Base-by-base conservation (phyloP, 805 yeast genomes). In the Candida krabiensis region DNA sequence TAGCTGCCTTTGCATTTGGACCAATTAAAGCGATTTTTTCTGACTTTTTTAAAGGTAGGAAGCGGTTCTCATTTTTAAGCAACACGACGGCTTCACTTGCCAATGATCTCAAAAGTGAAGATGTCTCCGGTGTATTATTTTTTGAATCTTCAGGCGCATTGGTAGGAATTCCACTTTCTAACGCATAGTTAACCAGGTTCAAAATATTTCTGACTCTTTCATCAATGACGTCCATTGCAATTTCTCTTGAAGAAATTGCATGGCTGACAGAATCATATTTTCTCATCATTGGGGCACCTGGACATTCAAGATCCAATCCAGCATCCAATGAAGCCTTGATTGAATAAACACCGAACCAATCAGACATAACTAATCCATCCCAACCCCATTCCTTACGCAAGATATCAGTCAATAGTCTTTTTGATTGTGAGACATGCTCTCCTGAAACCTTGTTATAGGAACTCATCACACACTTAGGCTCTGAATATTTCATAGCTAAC, bases 301-400 rank as follows among this genome's bases (percentile, higher is more conserved):
- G 86, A 82, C 78, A 77, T 57, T 80, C 86, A 48, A 80, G 61
- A 52, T 78, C 80, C 39, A 80, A 60, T 8, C 84, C 84, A 26
- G 75, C 74, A 28, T 69, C 67, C 33, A 79, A 55, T n/a, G 79
- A 50, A 30, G 66, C 70, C 32, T 62, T 64, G 27, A 61, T 59
- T n/a, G 78, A 64, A 53, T 73, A 77, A 6, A 69, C 67, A 23
- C 85, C 86, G 53, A 50, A 73, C 85, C 84, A 79, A 58, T 79
- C 86, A 21, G 80, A 71, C 77, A 80, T 77, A 27, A 70, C 53
- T 26, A 70, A 55, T 30, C 85, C 85, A 11, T 71, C 64, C 61
- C 68, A 79, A 4, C 63, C 60, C 82, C 82, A 79, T 54, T 79
- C 85, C 3, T 63, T 53, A 40, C 81, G 62, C 41, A 79, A 60